Evolutionary conservation across 495 filamentous ascomycete genomes (phyloP), one percentile per base, ranked within the genome.

Genomic region (Amniculicola lignicola): DNA sequence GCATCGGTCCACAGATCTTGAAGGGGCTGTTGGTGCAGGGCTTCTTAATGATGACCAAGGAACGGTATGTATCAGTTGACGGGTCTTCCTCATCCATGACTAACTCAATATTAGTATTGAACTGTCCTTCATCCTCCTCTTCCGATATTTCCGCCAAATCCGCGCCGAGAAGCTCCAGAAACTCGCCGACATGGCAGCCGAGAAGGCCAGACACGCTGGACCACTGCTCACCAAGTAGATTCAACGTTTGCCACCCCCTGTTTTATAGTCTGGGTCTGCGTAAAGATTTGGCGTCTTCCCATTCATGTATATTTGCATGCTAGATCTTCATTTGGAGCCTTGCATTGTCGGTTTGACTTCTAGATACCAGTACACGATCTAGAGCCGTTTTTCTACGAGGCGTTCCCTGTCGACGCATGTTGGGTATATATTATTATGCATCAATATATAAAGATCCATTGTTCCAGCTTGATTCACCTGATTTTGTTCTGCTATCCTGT

Each of bases 11-110:
- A 0, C 93, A 99, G 69, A 84, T 99, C 43, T 64, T 87, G 40
- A 99, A 99, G 72, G 93, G 94, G 15, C 73, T 99, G 38, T 63
- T 97, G 39, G 93, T 99, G 4, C 93, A 99, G 66, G 93, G 93
- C 47, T 75, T 97, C 42, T 74, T 99, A 21, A 99, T 99, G 93
- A 99, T 97, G 93, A 95, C 89, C 3, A 99, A 99, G 75, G 94
- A 99, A 72, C 82, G 90, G 90, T 94, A 79, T 56, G 82, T 70
- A n/a, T 25, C 16, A 3, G 24, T 28, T 23, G 15, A 27, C 24
- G n/a, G n/a, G n/a, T 48, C 41, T 18, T n/a, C 25, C 12, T 0
- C 37, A 11, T 44, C 31, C 16, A 16, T 37, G 61, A 39, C 71
- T 76, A 56, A 77, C 53, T 2, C 35, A 37, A 22, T 33, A 44